These are phyloP conservation scores for Biscogniauxia sp. DNA, from an alignment of 2,329 filamentous ascomycete genomes.

Conservation along the genomic window DNA sequence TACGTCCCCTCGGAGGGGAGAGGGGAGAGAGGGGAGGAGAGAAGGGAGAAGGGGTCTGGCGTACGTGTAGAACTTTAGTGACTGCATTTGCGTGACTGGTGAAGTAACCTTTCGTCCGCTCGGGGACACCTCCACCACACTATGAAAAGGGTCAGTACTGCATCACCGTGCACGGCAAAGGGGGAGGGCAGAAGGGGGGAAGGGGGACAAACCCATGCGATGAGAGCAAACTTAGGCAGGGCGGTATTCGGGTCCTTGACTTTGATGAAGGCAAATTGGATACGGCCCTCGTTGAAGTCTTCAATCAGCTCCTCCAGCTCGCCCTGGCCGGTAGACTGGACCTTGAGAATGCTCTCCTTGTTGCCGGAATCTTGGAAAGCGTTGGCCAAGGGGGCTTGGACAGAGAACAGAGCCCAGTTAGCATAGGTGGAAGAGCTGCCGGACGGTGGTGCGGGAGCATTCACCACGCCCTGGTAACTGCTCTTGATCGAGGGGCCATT, in stretches of 20 bases:
- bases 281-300: conserved; percentile 92
- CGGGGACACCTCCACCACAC: conserved; percentile 97
- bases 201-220: conserved; percentile 69
- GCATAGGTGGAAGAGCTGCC: conserved; percentile 74
- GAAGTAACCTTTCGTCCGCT: conserved; percentile 97
- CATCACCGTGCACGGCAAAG: conserved; percentile 1
- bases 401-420: conserved; percentile 92
- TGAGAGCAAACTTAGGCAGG: conserved; percentile 87
- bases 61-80: conserved; percentile 77
- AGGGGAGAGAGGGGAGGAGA: not conserved
- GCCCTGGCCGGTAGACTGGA: conserved; percentile 90
- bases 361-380: conserved; percentile 83
- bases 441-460: conserved; percentile 47
- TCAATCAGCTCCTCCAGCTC: conserved; percentile 88
- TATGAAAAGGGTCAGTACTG: conserved; percentile 13
- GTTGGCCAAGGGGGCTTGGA: conserved; percentile 86
- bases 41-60: conserved; percentile 1
- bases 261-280: conserved; percentile 96
- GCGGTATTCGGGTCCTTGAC: conserved; percentile 90
- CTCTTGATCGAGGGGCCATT: conserved; percentile 83
- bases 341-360: conserved; percentile 94
- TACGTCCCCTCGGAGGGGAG: not conserved
- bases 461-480: conserved; percentile 64
- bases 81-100: conserved; percentile 90
- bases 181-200: conserved; percentile 1